Percentiles rank a stretch among this genome's conserved stretches.
These are phyloP conservation scores for Lotus japonicus DNA, from an alignment of 306 rosid genomes.

Conservation along the genomic window DNA sequence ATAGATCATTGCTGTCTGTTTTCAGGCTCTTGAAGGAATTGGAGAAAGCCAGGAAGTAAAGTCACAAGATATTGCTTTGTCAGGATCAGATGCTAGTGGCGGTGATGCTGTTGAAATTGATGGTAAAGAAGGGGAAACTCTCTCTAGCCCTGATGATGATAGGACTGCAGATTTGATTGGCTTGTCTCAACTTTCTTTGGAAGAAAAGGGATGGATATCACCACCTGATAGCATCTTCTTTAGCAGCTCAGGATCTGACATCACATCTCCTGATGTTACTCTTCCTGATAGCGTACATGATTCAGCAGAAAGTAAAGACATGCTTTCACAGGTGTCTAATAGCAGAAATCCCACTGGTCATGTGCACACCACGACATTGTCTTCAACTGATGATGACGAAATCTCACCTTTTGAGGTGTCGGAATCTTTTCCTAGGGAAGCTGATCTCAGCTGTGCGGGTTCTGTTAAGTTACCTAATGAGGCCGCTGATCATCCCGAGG, in stretches of 20 bases:
- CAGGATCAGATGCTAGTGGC: conserved; percentile 55
- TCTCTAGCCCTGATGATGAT: conserved; percentile 45
- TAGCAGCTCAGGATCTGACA: conserved; percentile 64
- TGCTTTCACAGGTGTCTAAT: conserved; percentile 37
- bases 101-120: conserved; percentile 54
- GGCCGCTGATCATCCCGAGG: conserved; percentile 29
- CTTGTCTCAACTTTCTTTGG: conserved; percentile 51
- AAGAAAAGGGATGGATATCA: conserved; percentile 84
- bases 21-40: conserved; percentile 96
- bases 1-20: conserved; percentile 9
- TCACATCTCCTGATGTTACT: conserved; percentile 42
- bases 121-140: conserved; percentile 58
- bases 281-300: conserved; percentile 63
- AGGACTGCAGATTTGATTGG: conserved; percentile 44
- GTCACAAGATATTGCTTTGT: conserved; percentile 56
- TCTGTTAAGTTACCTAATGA: conserved; percentile 34
- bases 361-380: conserved; percentile 25
- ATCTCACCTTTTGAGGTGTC: conserved; percentile 35
- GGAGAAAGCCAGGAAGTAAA: conserved; percentile 90
- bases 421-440: conserved; percentile 32
- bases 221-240: conserved; percentile 83
- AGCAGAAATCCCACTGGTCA: conserved; percentile 29
- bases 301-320: conserved; percentile 44
- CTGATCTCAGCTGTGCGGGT: conserved; percentile 20
- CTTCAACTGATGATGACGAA: conserved; percentile 39